These are phyloP conservation scores for Ostreobium quekettii DNA, from an alignment of 139 green algal genomes.

Conservation along the genomic window DNA sequence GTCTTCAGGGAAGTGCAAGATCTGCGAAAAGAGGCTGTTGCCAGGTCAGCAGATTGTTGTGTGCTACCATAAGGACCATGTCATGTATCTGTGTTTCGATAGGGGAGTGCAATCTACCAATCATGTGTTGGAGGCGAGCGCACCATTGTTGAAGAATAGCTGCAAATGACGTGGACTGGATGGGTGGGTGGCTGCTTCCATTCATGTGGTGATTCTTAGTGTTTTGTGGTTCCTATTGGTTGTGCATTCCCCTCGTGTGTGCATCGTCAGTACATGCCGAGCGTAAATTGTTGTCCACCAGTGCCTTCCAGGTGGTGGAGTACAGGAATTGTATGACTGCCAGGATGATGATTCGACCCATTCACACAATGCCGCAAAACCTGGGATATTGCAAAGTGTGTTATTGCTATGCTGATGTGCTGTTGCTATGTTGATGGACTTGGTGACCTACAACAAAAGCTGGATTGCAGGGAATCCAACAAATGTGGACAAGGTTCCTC, in stretches of 20 bases:
- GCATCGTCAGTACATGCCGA: too few species aligned
- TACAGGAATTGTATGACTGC: too few species aligned
- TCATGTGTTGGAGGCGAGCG: too few species aligned
- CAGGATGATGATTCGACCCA: too few species aligned
- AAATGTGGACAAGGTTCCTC: conserved; percentile 6
- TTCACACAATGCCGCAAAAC: not conserved
- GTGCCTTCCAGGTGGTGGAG: too few species aligned
- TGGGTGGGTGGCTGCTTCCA: not conserved
- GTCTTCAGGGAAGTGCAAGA: conserved; percentile 4
- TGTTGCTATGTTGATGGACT: not conserved
- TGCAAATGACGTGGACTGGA: not conserved
- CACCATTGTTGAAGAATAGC: too few species aligned
- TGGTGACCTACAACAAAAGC: not conserved
- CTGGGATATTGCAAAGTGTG: not conserved
- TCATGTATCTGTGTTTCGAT: not conserved
- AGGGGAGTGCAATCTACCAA: too few species aligned
- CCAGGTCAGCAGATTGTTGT: not conserved
- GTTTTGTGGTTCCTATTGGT: too few species aligned
- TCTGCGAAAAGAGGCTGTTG: conserved; percentile 10
- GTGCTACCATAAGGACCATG: not conserved
- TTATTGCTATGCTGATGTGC: not conserved
- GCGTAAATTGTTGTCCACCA: too few species aligned
- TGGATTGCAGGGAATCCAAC: conserved; percentile 6
- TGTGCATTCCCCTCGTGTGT: too few species aligned
- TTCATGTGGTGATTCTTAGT: too few species aligned